Conservation (phyloP, 129 eudicot species). For the Ambrosia trifida region DNA sequence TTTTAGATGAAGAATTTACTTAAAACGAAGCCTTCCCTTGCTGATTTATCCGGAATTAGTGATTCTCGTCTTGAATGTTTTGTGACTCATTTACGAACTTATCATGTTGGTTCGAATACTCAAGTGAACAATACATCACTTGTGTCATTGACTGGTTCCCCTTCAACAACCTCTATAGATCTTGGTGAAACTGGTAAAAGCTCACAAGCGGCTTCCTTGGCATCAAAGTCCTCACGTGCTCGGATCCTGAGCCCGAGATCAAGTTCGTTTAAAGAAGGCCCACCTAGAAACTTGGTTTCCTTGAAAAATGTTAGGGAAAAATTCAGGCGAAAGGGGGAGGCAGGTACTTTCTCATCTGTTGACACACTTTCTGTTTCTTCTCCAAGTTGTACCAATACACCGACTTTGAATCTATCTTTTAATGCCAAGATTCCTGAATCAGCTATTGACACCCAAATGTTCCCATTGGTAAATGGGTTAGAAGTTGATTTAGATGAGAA, state of each 20-base stretch:
- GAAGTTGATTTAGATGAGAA: constrained; percentile 46
- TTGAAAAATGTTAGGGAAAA: constrained; percentile 55
- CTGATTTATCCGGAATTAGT: constrained; percentile 80
- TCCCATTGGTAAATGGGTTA: constrained; percentile 40
- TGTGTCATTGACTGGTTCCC: constrained; percentile 11
- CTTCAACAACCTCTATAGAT: constrained; percentile 29
- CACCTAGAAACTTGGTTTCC: constrained; percentile 40
- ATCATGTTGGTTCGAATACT: constrained; percentile 46
- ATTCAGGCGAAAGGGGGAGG: constrained; percentile 47
- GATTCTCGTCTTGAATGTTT: constrained; percentile 86
- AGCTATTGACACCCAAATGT: constrained; percentile 13
- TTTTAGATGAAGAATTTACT: constrained; percentile 76
- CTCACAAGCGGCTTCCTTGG: constrained; percentile 26
- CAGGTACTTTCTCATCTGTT: constrained; percentile 14
- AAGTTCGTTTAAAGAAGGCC: constrained; percentile 64
- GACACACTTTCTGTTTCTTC: constrained; percentile 32
- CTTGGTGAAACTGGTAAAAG: constrained; percentile 20
- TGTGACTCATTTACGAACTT: constrained; percentile 64
- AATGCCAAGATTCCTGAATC: constrained; percentile 34
- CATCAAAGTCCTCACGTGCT: constrained; percentile 47
- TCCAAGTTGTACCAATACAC: constrained; percentile 29
- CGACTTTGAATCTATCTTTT: constrained; percentile 28
- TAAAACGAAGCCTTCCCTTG: constrained; percentile 61
- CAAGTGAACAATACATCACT: constrained; percentile 31
- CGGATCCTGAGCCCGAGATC: constrained; percentile 67